Base-by-base conservation (phyloP, 169 alveolate species). In the Eimeria brunetti region DNA sequence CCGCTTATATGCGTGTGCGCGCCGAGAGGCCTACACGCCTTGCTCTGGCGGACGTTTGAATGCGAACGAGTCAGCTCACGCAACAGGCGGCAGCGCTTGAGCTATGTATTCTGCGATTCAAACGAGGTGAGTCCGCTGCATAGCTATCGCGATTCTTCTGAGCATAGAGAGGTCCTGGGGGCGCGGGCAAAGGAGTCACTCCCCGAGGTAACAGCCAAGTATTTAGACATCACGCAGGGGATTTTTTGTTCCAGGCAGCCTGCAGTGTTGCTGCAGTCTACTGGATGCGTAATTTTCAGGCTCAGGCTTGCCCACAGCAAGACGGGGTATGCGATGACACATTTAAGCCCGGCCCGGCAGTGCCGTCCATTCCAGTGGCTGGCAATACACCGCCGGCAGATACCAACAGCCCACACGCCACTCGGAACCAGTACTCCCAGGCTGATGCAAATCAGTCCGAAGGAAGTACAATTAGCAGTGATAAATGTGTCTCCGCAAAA, bases 1-100 rank as follows among this genome's bases (percentile, higher is more conserved):
- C 93, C 93, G 38, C 93, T 86, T 51, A 64, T 86, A 41, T 86
- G 83, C 81, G 93, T 86, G 60, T 86, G 93, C 62, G 93, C 93
- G 44, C 93, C 93, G 62, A 86, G 53, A 86, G 67, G 83, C 83
- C 93, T 86, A 51, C 93, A 86, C 69, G 71, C 83, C 78, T 46
- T 86, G 93, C 93, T 86, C 44, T 75, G 93, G 80, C 84, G 64
- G 49, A 86, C 93, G 49, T 64, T 86, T 51, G 93, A 86, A 60
- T 64, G 83, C 83, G 93, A 86, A 36, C 83, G 83, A 60, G 71
- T 51, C 36, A 86, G 83, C 93, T 62, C 83, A 38, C 93, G 93
- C 38, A 64, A 46, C 81, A 41, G 60, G 69, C 93, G 93, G 51
- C 93, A 86, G 83, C 93, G 93, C 81, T 41, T 86, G 64, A 86